A percentile compares a stretch with the other conserved stretches of the same genome.
phyloP scores from a whole-genome alignment of 352 stramenopile species.

The Elongisporangium anandrum region DNA sequence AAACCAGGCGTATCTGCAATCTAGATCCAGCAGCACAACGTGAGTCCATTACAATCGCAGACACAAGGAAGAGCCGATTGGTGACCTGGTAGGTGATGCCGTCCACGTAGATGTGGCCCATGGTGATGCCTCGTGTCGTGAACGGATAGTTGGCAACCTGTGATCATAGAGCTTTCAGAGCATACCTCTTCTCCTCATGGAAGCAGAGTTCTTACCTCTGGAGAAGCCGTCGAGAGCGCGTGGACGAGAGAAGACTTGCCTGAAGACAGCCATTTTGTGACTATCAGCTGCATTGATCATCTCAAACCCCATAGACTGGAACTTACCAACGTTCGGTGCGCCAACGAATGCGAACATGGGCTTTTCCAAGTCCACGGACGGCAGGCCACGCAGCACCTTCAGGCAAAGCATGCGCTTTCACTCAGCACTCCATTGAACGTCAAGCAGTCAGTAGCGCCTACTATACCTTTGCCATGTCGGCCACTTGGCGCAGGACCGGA shows the following conservation, averaged over 20 bases:
- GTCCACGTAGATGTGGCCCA: slow-evolving; percentile 85
- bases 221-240: slow-evolving; percentile 75
- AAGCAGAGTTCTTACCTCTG: slow-evolving; percentile 37
- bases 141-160: slow-evolving; percentile 88
- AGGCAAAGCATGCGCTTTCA: neutral
- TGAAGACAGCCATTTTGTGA: slow-evolving; percentile 8
- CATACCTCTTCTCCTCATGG: neutral
- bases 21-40: slow-evolving; percentile 17
- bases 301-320: neutral
- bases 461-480: slow-evolving; percentile 58
- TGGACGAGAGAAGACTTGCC: slow-evolving; percentile 83
- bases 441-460: neutral
- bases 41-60: neutral
- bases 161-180: neutral
- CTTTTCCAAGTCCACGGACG: slow-evolving; percentile 73
- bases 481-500: slow-evolving; percentile 34
- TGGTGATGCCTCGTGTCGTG: slow-evolving; percentile 83
- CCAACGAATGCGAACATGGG: slow-evolving; percentile 85
- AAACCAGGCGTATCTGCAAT: slow-evolving; percentile 79
- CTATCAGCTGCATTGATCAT: neutral
- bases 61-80: neutral
- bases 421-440: neutral
- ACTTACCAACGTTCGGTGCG: slow-evolving; percentile 76
- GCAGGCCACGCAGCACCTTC: slow-evolving; percentile 66
- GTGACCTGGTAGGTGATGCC: slow-evolving; percentile 74